Percentiles rank a stretch among this genome's conserved stretches.
These are phyloP conservation scores for Cercospora sesami DNA, from an alignment of 2,329 filamentous ascomycete species.

Conservation along the genomic window DNA sequence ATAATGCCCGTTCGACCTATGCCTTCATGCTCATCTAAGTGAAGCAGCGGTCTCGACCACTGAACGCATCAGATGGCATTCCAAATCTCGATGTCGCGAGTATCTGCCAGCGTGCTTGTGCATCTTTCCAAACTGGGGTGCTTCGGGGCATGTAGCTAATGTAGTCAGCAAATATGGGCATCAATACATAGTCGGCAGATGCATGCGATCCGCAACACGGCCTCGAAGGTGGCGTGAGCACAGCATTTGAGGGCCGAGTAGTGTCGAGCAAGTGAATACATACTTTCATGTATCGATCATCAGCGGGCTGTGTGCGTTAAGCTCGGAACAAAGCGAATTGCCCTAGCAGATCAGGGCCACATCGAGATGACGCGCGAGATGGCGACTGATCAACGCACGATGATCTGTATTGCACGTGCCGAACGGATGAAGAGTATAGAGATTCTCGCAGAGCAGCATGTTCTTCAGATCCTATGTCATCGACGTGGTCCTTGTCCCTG, in stretches of 20 bases:
- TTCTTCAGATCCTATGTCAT: background rate
- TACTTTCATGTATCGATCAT: background rate
- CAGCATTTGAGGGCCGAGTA: background rate
- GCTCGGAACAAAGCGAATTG: constrained; percentile 1
- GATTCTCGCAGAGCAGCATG: background rate
- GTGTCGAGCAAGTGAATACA: background rate
- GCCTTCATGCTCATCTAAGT: background rate
- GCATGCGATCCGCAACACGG: background rate
- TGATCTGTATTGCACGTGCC: background rate
- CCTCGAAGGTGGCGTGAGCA: background rate
- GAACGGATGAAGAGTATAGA: background rate
- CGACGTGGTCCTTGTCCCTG: background rate
- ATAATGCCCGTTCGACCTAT: background rate
- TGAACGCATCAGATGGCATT: background rate
- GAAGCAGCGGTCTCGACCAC: background rate
- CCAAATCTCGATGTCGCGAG: background rate
- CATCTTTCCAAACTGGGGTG: background rate
- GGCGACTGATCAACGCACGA: background rate
- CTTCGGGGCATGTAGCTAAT: background rate
- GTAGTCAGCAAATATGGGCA: background rate
- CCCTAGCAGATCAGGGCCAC: background rate
- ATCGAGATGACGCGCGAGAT: constrained; percentile 4
- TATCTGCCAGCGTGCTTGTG: background rate
- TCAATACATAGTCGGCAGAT: background rate
- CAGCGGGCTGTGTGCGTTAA: background rate